phyloP scores from a whole-genome alignment of 495 filamentous ascomycete genomes.

The Filosporella fistucella region DNA sequence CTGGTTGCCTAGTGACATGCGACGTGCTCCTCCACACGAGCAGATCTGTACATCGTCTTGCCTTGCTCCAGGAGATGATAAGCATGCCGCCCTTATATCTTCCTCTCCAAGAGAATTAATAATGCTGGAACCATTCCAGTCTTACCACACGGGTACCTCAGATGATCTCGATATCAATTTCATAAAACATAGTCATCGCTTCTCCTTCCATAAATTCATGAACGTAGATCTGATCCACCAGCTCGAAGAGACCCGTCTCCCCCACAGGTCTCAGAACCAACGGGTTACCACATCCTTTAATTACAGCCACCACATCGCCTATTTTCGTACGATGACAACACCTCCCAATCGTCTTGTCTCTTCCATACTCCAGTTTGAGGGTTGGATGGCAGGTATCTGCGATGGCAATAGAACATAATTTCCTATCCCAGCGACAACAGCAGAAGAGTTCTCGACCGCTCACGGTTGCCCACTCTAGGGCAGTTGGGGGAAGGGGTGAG shows the following conservation, averaged over 20 bases:
- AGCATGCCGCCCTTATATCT: too few species aligned
- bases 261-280: neutral
- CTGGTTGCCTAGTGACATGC: too few species aligned
- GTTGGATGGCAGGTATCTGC: neutral
- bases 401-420: neutral
- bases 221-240: neutral
- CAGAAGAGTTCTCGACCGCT: neutral
- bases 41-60: too few species aligned
- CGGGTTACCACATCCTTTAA: neutral
- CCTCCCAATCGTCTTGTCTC: neutral
- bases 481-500: neutral
- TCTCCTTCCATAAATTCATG: slow-evolving; percentile 1
- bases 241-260: neutral
- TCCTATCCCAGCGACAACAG: neutral
- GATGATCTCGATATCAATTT: neutral
- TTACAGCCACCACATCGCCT: neutral
- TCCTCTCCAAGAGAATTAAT: too few species aligned
- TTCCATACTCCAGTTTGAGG: too few species aligned
- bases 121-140: too few species aligned
- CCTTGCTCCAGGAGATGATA: too few species aligned
- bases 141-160: too few species aligned
- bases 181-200: neutral
- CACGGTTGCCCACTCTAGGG: neutral
- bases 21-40: too few species aligned
- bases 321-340: neutral